Evolutionary conservation across 768 basidiomycete species (phyloP).

Genomic region (Pisolithus albus): DNA sequence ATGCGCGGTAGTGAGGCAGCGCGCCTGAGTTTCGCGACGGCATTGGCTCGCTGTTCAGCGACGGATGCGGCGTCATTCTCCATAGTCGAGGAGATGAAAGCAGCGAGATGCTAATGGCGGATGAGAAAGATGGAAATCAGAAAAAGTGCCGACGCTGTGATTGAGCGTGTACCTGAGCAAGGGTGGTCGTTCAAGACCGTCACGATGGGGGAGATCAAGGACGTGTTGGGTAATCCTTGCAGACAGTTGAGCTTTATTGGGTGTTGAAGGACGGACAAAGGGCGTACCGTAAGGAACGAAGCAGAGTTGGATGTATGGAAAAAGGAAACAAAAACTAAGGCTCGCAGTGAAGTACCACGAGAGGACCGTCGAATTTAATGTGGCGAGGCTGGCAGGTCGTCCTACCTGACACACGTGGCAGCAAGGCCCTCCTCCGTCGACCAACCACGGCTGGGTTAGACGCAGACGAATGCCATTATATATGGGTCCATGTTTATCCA

Average conservation of each 20-base stretch:
- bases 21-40: constrained; percentile 85
- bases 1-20: constrained; percentile 87
- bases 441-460: background rate
- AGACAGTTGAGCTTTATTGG: background rate
- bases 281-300: constrained; percentile 3
- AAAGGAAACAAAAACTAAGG: constrained; percentile 6
- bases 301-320: constrained; percentile 1
- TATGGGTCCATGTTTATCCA: constrained; percentile 17
- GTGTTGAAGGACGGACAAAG: background rate
- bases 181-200: constrained; percentile 8
- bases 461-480: constrained; percentile 8
- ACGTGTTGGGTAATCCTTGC: too few species aligned
- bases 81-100: constrained; percentile 12
- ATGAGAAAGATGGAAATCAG: background rate
- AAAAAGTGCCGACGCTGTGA: background rate
- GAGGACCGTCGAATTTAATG: too few species aligned
- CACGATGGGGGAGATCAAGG: background rate
- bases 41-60: constrained; percentile 78
- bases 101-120: constrained; percentile 6
- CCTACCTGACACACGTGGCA: constrained; percentile 8
- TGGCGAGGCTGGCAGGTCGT: background rate
- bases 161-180: constrained; percentile 2
- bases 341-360: too few species aligned
- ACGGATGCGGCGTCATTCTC: constrained; percentile 36
- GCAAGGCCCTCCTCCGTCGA: too few species aligned